phyloP scores from a whole-genome alignment of 1,284 basidiomycete genomes.

The Apiotrichum montevideense region DNA sequence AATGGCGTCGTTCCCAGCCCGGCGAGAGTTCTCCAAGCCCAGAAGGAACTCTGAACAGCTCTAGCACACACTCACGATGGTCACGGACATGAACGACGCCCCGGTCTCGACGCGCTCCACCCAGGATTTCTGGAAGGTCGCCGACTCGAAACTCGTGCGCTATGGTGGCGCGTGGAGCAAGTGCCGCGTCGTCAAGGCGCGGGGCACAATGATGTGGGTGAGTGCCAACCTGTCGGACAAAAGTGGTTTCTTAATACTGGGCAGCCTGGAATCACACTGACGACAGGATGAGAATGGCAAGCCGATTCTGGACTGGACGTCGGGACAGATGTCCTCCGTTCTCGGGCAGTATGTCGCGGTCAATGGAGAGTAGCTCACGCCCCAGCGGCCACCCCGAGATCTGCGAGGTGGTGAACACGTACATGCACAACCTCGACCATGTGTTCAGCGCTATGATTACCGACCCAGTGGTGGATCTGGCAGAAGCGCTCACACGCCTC shows the following conservation, averaged over 20 bases:
- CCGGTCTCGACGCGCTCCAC: slow-evolving; percentile 1
- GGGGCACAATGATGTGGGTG: slow-evolving; percentile 16
- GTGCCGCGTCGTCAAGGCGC: slow-evolving; percentile 19
- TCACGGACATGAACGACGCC: neutral
- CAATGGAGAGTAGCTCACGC: neutral
- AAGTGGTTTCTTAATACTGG: neutral
- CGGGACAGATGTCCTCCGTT: slow-evolving; percentile 32
- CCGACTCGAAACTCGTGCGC: slow-evolving; percentile 20
- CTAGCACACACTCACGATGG: neutral
- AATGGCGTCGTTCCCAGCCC: too few relatives aligned
- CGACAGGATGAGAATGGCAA: slow-evolving; percentile 26
- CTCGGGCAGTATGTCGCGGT: slow-evolving; percentile 23
- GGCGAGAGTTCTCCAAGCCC: too few relatives aligned
- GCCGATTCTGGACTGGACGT: slow-evolving; percentile 37
- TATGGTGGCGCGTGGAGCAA: slow-evolving; percentile 18
- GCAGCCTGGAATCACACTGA: neutral
- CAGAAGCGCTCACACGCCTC: slow-evolving; percentile 20
- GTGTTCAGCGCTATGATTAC: slow-evolving; percentile 32
- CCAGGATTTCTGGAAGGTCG: slow-evolving; percentile 22
- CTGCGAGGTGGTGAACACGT: slow-evolving; percentile 20
- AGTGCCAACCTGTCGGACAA: neutral
- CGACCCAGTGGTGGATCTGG: slow-evolving; percentile 29
- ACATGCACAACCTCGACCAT: slow-evolving; percentile 33
- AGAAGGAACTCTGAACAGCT: too few relatives aligned
- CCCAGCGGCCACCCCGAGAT: slow-evolving; percentile 33